Percentiles rank a stretch among this genome's conserved stretches.
Evolutionary conservation across 495 filamentous ascomycete species (phyloP).

Genomic region (Lepraria neglecta): DNA sequence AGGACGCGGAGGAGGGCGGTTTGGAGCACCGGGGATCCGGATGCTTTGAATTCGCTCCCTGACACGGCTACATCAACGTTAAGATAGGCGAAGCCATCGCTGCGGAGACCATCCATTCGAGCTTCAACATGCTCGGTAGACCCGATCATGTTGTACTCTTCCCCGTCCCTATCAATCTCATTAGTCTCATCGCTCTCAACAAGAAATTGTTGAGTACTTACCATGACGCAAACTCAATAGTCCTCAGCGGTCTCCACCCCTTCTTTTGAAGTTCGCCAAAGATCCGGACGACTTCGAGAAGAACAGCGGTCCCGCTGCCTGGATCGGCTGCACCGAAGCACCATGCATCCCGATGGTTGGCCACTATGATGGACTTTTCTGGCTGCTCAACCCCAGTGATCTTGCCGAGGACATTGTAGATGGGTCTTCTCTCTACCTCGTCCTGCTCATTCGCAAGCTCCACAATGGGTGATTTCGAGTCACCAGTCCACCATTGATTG

Average conservation of each 20-base stretch:
- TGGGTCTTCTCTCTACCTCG: constrained; percentile 70
- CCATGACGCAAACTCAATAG: constrained; percentile 93
- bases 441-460: constrained; percentile 85
- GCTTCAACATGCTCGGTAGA: constrained; percentile 92
- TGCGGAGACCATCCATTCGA: constrained; percentile 49
- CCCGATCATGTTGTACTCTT: constrained; percentile 89
- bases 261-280: constrained; percentile 65
- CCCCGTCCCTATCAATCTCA: constrained; percentile 50
- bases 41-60: constrained; percentile 65
- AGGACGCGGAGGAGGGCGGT: constrained; percentile 65
- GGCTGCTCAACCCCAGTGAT: constrained; percentile 76
- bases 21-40: constrained; percentile 71
- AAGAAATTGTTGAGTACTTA: constrained; percentile 3
- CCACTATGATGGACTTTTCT: constrained; percentile 82
- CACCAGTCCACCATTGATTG: constrained; percentile 76
- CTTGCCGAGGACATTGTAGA: constrained; percentile 82
- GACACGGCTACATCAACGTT: constrained; percentile 85
- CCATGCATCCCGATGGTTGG: constrained; percentile 92
- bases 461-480: constrained; percentile 65
- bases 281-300: constrained; percentile 78
- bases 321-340: constrained; percentile 82
- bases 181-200: neutral
- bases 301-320: constrained; percentile 81
- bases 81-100: constrained; percentile 69
- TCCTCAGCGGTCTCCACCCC: constrained; percentile 87